Evolutionary conservation across 176 grass and related monocot species (phyloP), one percentile per base, ranked within the genome.

Genomic region (Aegilops sharonensis): DNA sequence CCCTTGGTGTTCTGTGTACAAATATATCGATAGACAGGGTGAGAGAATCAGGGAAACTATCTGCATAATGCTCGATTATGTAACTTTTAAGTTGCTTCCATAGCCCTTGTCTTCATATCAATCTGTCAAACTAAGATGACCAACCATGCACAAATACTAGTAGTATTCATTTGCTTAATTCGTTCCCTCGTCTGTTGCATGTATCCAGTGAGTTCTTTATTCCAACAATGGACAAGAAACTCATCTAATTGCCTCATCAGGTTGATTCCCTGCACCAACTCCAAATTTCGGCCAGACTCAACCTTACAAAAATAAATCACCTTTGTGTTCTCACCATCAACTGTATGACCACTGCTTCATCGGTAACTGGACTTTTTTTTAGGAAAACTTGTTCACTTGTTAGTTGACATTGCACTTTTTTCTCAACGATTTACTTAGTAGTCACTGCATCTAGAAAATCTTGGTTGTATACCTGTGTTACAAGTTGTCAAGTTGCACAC

Each of bases 1-100:
- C 4, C 43, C 43, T 47, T 47, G 11, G 10, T 13, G 11, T 47
- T 47, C 13, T 47, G 43, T 1, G 11, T 47, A 47, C 11, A 47
- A 47, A 68, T 25, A 72, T 42, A 74, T 1, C 9, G 6, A 67
- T 6, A 81, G 63, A 81, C 59, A 23, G 5, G n/a, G 40, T 17
- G 74, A 79, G 80, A 79, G 57, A 80, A 85, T 89, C 76, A 45
- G 68, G 87, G 87, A 64, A 43, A 29, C 75, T 88, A 39, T 52
- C 75, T 64, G 7, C n/a, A 63, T n/a, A 52, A 34, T 64, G 36
- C 2, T 27, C 12, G 48, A 45, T 4, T 6, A 13, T 83, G 69
- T 47, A 31, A 30, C 23, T 60, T 50, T 43, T 32, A 43, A 43
- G 42, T 67, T 68, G 11, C 17, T 64, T 31, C n/a, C 21, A 15